Evolutionary conservation across 2,329 filamentous ascomycete genomes (phyloP).

Genomic region (Alternaria triticimaculans): DNA sequence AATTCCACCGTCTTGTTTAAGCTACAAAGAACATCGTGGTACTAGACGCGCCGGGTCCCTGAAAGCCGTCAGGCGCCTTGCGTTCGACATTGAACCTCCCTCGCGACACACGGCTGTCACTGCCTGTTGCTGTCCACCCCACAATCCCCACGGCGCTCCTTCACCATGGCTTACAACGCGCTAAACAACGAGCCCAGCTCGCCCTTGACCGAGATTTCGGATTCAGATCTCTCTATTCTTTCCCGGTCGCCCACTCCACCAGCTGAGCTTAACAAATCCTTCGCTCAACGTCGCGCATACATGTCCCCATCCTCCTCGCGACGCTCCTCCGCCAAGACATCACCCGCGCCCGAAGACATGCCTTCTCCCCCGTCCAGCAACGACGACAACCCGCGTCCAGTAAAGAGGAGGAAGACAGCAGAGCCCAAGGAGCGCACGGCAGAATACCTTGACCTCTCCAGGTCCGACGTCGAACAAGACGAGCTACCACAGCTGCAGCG

Average conservation of each 20-base stretch:
- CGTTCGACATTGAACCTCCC: conserved; percentile 15
- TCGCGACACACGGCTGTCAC: conserved; percentile 17
- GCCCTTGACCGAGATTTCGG: conserved; percentile 49
- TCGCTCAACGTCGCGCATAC: conserved; percentile 39
- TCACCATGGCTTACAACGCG: conserved; percentile 38
- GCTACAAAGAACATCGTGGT: conserved; percentile 1
- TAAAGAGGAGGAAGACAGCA: conserved; percentile 73
- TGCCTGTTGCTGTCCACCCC: conserved; percentile 16
- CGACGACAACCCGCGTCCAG: conserved; percentile 70
- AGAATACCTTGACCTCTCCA: conserved; percentile 77
- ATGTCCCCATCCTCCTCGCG: conserved; percentile 54
- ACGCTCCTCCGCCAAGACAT: conserved; percentile 54
- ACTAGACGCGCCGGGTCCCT: conserved; percentile 16
- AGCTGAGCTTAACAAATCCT: conserved; percentile 38
- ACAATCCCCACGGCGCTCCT: conserved; percentile 7
- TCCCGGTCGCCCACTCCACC: conserved; percentile 43
- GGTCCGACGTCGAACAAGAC: conserved; percentile 57
- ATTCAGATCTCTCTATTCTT: conserved; percentile 39
- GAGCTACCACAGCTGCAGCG: conserved; percentile 71
- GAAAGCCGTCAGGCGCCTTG: conserved; percentile 11
- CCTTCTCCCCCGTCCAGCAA: conserved; percentile 54
- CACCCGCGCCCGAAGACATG: conserved; percentile 56
- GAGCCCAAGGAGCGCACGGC: conserved; percentile 74
- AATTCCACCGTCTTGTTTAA: background rate
- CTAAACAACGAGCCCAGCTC: conserved; percentile 42